These are phyloP conservation scores for Yamadazyma takamatsuzukensis DNA, from an alignment of 805 yeast genomes.

Conservation along the genomic window DNA sequence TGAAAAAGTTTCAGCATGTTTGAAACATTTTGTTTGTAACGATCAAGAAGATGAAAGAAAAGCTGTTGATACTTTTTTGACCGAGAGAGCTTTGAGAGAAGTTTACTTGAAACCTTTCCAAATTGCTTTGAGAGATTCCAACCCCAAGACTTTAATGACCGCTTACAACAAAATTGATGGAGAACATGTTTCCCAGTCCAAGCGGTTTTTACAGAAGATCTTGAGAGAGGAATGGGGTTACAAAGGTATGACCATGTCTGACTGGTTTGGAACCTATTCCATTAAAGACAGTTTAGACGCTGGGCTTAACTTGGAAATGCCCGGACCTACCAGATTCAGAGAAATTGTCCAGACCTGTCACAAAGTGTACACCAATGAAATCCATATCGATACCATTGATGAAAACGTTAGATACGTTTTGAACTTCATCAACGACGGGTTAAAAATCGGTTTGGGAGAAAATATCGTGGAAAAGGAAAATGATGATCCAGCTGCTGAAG, in stretches of 20 bases:
- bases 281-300: constrained; percentile 44
- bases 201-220: constrained; percentile 40
- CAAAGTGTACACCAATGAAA: constrained; percentile 38
- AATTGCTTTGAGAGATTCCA: constrained; percentile 49
- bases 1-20: constrained; percentile 48
- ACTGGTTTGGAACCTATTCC: constrained; percentile 61
- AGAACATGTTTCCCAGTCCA: constrained; percentile 49
- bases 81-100: constrained; percentile 63
- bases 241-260: constrained; percentile 57
- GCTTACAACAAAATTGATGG: constrained; percentile 64
- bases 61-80: constrained; percentile 44
- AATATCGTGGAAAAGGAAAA: constrained; percentile 34
- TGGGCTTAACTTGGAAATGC: constrained; percentile 66
- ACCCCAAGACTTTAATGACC: constrained; percentile 59
- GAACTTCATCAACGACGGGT: constrained; percentile 42
- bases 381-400: constrained; percentile 40
- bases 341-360: constrained; percentile 38
- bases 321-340: constrained; percentile 54
- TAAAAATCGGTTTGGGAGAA: constrained; percentile 37
- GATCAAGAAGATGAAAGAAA: constrained; percentile 57
- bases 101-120: constrained; percentile 63
- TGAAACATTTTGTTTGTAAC: constrained; percentile 63
- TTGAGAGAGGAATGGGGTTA: constrained; percentile 56
- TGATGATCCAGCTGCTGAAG: constrained; percentile 46
- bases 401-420: constrained; percentile 48